These are phyloP conservation scores for Tolypocladium cylindrosporum DNA, from an alignment of 2,329 filamentous ascomycete genomes.

Conservation along the genomic window DNA sequence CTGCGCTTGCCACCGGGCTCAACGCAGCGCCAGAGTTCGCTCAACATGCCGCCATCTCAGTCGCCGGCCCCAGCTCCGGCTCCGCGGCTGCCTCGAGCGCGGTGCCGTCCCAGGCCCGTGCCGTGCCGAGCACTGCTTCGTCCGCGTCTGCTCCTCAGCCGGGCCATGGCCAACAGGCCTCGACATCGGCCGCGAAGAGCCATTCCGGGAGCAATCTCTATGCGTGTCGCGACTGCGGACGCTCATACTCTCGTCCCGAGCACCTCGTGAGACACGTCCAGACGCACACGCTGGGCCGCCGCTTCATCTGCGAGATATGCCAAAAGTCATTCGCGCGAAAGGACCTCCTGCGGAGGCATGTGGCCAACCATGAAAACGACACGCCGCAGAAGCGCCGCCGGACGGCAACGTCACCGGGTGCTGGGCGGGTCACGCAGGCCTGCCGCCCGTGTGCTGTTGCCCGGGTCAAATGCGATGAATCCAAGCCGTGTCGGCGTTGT, in stretches of 20 bases:
- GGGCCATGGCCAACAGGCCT: neutral
- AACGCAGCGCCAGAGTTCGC: neutral
- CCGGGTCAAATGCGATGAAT: constrained; percentile 44
- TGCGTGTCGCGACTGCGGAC: constrained; percentile 41
- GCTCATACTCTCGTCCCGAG: constrained; percentile 42
- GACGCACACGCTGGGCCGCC: constrained; percentile 39
- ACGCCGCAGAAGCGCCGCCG: constrained; percentile 36
- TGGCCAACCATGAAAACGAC: constrained; percentile 40
- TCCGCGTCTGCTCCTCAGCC: neutral
- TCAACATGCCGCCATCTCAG: neutral
- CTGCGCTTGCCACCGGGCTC: constrained; percentile 3
- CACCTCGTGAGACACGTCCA: constrained; percentile 43
- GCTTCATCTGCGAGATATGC: constrained; percentile 39
- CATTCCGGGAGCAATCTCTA: constrained; percentile 27
- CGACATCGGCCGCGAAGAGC: constrained; percentile 3
- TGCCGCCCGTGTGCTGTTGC: constrained; percentile 41
- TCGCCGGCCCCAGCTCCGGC: neutral
- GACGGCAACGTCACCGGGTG: constrained; percentile 31
- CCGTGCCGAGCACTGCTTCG: neutral
- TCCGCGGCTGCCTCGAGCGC: neutral
- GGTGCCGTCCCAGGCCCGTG: neutral
- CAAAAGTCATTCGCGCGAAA: constrained; percentile 44
- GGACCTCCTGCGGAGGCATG: constrained; percentile 42
- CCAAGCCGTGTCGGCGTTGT: constrained; percentile 43
- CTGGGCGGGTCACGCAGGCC: constrained; percentile 41